phyloP scores from a whole-genome alignment of 768 basidiomycete genomes.

The Phanerodontia chrysosporium region DNA sequence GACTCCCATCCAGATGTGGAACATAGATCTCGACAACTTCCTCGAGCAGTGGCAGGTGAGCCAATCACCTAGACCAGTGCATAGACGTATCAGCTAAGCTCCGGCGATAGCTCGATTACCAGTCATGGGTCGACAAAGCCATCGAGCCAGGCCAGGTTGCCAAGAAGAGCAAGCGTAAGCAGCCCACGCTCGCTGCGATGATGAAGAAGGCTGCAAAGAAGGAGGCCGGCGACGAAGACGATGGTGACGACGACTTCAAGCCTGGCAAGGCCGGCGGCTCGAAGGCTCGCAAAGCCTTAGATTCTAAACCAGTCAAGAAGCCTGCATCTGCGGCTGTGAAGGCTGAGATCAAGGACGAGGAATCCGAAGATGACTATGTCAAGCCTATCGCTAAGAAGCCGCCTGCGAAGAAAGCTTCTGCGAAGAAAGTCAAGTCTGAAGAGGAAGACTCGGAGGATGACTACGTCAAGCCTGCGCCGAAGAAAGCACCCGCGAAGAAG shows the following conservation, averaged over 20 bases:
- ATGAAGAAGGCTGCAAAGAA: slow-evolving; percentile 37
- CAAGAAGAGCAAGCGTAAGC: slow-evolving; percentile 55
- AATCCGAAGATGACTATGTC: slow-evolving; percentile 39
- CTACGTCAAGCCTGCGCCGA: slow-evolving; percentile 28
- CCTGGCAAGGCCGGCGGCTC: slow-evolving; percentile 42
- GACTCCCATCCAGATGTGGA: slow-evolving; percentile 84
- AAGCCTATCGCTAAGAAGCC: slow-evolving; percentile 11
- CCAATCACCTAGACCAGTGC: slow-evolving; percentile 5
- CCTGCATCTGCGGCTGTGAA: slow-evolving; percentile 35
- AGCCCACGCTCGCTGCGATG: slow-evolving; percentile 48
- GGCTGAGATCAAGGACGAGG: slow-evolving; percentile 40
- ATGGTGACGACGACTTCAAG: slow-evolving; percentile 51
- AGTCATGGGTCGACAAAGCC: slow-evolving; percentile 41
- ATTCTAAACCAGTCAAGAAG: slow-evolving; percentile 29
- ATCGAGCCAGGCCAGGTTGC: slow-evolving; percentile 40
- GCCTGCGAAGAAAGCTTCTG: slow-evolving; percentile 34
- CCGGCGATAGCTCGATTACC: slow-evolving; percentile 32
- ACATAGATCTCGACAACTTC: slow-evolving; percentile 82
- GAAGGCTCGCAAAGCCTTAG: slow-evolving; percentile 29
- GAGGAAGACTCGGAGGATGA: slow-evolving; percentile 37
- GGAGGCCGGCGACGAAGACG: slow-evolving; percentile 30
- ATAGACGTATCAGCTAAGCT: not conserved
- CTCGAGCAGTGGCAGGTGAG: slow-evolving; percentile 80
- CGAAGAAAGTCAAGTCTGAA: slow-evolving; percentile 41
- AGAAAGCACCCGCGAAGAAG: slow-evolving; percentile 38